These are phyloP conservation scores for Debaryomyces tyrocola DNA, from an alignment of 805 yeast species.

Conservation along the genomic window DNA sequence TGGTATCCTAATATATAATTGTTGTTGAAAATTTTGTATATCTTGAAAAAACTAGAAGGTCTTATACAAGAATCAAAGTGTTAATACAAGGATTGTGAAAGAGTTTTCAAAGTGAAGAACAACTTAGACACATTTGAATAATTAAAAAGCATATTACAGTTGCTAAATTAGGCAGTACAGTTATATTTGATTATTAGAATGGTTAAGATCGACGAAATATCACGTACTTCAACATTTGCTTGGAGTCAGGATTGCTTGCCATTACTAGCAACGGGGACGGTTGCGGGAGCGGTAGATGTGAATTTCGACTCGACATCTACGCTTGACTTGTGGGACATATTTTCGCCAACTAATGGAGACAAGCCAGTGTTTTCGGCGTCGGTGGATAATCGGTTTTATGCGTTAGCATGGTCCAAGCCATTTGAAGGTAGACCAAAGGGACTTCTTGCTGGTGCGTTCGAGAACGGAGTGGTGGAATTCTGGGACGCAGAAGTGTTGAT, in stretches of 20 bases:
- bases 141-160: background rate
- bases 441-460: constrained; percentile 84
- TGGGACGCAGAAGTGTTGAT: constrained; percentile 66
- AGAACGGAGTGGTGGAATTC: constrained; percentile 74
- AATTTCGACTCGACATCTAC: constrained; percentile 76
- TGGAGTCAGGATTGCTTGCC: constrained; percentile 86
- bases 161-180: background rate
- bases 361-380: constrained; percentile 36
- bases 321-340: constrained; percentile 78
- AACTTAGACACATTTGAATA: too few species aligned
- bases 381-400: constrained; percentile 56
- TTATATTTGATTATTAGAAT: constrained; percentile 25
- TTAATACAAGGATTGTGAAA: too few species aligned
- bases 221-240: constrained; percentile 90
- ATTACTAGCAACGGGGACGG: constrained; percentile 82
- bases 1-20: background rate
- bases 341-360: constrained; percentile 32
- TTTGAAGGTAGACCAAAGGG: constrained; percentile 49
- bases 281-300: constrained; percentile 94
- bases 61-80: too few species aligned
- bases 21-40: background rate
- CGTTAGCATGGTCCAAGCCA: constrained; percentile 78
- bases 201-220: constrained; percentile 84
- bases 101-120: too few species aligned
- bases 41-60: too few species aligned